Evolutionary conservation across 225 moss, liverwort and hornwort species (phyloP), one percentile per base, ranked within the genome.

Genomic region (Takakia lepidozioides): DNA sequence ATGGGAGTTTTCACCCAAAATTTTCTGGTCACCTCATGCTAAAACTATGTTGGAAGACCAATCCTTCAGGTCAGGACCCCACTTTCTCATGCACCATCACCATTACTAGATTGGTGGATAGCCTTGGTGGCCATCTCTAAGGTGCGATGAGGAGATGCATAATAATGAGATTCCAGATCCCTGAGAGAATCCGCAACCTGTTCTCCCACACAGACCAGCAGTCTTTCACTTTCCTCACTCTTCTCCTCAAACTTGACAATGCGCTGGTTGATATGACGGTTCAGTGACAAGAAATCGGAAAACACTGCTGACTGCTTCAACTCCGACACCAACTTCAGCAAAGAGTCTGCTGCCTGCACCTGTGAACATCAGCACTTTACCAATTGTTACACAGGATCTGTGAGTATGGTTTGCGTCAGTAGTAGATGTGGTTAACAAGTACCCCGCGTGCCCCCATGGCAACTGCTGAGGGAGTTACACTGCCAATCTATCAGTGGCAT

Each of bases 271-370:
- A 98, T 85, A 66, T 91, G 91, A 58, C 87, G 80, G 49, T 98
- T 98, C 44, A 98, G 54, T 25, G 85, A 82, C 25, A 80, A 65
- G 47, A 98, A 98, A 46, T 98, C 98, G 16, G 91, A 91, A 67
- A 98, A 98, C 7, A 98, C 98, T 20, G 98, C 98, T 45, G 87
- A 87, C 49, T 91, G 91, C 64, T 98, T 98, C 43, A 98, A 68
- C 61, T 98, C 98, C 36, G 98, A 98, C 46, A 98, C 91, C 57
- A 98, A 65, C 66, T 83, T 98, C 7, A 98, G 69, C 36, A 91
- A 73, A 17, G 91, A 91, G 69, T 91, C 98, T 55, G 85, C 85
- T 41, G 98, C 98, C 76, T 91, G 98, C 29, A 98, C 90, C 95
- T 90, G 75, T 28, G 44, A 16, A 38, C 32, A 25, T n/a, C n/a